Evolutionary conservation across 1,284 basidiomycete species (phyloP), one percentile per base, ranked within the genome.

Genomic region (Wolfiporia cocos): DNA sequence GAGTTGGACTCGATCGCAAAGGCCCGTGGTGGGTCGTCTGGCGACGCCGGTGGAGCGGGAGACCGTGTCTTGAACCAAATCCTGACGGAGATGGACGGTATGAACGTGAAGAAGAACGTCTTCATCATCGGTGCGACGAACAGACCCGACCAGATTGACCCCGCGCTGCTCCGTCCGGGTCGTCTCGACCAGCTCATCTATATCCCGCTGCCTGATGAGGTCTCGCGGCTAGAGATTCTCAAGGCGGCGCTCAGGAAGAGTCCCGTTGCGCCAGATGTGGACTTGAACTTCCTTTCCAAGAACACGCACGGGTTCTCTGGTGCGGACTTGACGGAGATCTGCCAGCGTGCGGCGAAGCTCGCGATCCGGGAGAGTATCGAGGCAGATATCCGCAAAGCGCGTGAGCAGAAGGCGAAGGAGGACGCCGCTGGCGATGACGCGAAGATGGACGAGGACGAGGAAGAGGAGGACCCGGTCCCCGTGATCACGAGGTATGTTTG

Each of bases 81-180:
- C 55, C 78, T 94, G 26, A 99, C 96, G 44, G 96, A 99, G 71
- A 98, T 99, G 93, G 96, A 99, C 66, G 95, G 95, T 57, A 96
- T 99, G 89, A 93, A 96, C 68, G 79, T 91, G 35, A 98, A 97
- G 82, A 98, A 98, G 81, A 98, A 98, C 63, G 94, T 97, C 19
- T 96, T 96, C 73, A 93, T 96, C 67, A 98, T 99, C 49, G 95
- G 94, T 53, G 95, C 95, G 34, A 99, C 95, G 51, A 98, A 99
- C 76, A 76, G 95, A 62, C 96, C 95, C n/a, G 95, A 99, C 65
- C 93, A 97, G 67, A 97, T 99, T 56, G 96, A 99, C 64, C 74
- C 92, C 38, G 96, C 96, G 14, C 80, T 99, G 34, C 81, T 99
- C 45, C 94, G 95, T 73, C 96, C 96, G 39, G 96, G 96, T 65